Conservation (phyloP, 2,329 filamentous ascomycete genomes). For the Aureobasidium namibiae region DNA sequence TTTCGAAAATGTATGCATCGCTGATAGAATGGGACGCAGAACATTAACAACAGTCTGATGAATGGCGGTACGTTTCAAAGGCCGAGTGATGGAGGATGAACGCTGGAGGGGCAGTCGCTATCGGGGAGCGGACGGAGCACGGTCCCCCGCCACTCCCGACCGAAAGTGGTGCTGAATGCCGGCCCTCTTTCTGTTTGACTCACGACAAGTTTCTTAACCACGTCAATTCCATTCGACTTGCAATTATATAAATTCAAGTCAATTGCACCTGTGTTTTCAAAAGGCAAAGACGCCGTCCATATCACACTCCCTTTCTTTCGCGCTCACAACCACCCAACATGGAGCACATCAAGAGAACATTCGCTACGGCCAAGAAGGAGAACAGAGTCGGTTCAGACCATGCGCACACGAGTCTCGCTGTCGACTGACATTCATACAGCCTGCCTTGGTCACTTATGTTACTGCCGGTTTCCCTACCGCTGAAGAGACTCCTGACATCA, state of each 20-base stretch:
- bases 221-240: neutral
- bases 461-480: slow-evolving; percentile 84
- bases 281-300: neutral
- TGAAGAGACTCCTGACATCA: slow-evolving; percentile 73
- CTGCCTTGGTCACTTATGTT: slow-evolving; percentile 90
- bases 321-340: slow-evolving; percentile 23
- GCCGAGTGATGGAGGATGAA: neutral
- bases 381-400: slow-evolving; percentile 28
- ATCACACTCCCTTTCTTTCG: neutral
- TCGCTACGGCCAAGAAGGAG: slow-evolving; percentile 43
- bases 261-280: neutral
- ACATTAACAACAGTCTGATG: neutral
- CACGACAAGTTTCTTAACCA: slow-evolving; percentile 1
- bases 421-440: slow-evolving; percentile 36
- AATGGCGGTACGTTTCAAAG: neutral
- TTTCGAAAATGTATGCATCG: neutral
- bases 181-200: slow-evolving; percentile 3
- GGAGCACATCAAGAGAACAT: slow-evolving; percentile 43
- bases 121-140: neutral
- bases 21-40: neutral
- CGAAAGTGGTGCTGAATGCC: slow-evolving; percentile 3
- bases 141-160: neutral
- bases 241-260: neutral
- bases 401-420: neutral
- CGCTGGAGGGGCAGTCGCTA: neutral